Base-by-base conservation (phyloP, 192 early-diverging fungal genomes). In the Phycomyces nitens region DNA sequence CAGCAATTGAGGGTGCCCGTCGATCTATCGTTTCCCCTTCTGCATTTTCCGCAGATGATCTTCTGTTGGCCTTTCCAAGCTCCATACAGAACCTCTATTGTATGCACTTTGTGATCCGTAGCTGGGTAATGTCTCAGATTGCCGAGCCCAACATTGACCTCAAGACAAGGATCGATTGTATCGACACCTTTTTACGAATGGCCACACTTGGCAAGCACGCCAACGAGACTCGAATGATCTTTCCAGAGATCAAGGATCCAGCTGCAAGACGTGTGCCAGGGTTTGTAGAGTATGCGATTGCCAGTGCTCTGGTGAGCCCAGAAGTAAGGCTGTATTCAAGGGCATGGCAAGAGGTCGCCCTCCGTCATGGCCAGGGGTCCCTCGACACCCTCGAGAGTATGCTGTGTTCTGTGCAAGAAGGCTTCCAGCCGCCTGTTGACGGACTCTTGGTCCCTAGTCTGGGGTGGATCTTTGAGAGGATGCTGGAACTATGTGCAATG, bases 381-480 rank as follows among this genome's bases (percentile, higher is more conserved):
- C 66, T 91, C 0, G 89, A 91, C 58, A 79, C 89, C 0, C 61
- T 86, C 0, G 81, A 78, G 29, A 57, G 56, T 24, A 56, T 83
- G 9, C 38, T 82, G 29, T 47, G 60, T 23, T 44, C 56, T 24
- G 44, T 53, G 23, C 34, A 58, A 43, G 59, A 60, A 21, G 27
- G 2, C 18, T 49, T 38, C 11, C 42, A 44, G 58, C 26, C 57
- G 15, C 44, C 65, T 18, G 42, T 42, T 18, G 20, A 29, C 1
- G 68, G 70, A 63, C 74, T 78, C 15, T 62, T 88, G 23, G 89
- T 87, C 9, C 86, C 88, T 7, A 80, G 85, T 51, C 41, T 91
- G n/a, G 88, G 82, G 8, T 91, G 89, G 89, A 69, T 91, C 56
- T 74, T 91, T 53, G 86, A 88, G 59, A 83, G 86, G 27, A 84